These are phyloP conservation scores for Diospyros lotus DNA, from an alignment of 148 eudicot species.

Conservation along the genomic window DNA sequence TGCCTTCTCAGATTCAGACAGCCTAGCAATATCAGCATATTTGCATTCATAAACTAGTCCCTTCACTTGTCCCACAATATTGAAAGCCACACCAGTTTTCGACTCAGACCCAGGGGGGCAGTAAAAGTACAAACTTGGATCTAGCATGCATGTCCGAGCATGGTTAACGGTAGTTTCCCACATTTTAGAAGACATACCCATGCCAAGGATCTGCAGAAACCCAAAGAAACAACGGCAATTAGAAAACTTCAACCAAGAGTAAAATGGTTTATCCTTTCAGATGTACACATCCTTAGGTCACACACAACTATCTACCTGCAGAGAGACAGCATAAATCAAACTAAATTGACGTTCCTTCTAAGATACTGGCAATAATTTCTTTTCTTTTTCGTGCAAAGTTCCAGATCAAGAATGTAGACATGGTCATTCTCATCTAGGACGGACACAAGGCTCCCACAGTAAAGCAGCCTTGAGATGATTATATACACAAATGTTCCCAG, in stretches of 20 bases:
- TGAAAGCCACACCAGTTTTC: slow-evolving; percentile 67
- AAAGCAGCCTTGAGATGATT: background rate
- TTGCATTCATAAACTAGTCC: slow-evolving; percentile 65
- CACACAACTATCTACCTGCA: background rate
- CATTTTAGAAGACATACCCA: slow-evolving; percentile 82
- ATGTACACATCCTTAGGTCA: background rate
- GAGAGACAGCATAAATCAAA: background rate
- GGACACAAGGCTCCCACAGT: background rate
- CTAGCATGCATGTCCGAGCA: slow-evolving; percentile 67
- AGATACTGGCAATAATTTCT: background rate
- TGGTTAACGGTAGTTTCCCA: slow-evolving; percentile 71
- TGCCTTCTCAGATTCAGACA: slow-evolving; percentile 76
- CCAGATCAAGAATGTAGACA: no score
- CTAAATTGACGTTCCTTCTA: background rate
- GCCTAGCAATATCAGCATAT: slow-evolving; percentile 46
- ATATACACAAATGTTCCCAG: background rate
- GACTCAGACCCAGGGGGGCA: slow-evolving; percentile 32
- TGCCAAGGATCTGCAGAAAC: slow-evolving; percentile 60
- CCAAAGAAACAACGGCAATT: background rate
- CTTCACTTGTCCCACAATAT: slow-evolving; percentile 62
- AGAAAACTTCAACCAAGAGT: background rate
- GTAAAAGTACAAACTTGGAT: slow-evolving; percentile 48
- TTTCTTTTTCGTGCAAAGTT: background rate
- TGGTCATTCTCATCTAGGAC: background rate
- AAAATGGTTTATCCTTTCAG: background rate